Evolutionary conservation across 768 basidiomycete species (phyloP).

Genomic region (Porphyrellus cyaneotinctus): DNA sequence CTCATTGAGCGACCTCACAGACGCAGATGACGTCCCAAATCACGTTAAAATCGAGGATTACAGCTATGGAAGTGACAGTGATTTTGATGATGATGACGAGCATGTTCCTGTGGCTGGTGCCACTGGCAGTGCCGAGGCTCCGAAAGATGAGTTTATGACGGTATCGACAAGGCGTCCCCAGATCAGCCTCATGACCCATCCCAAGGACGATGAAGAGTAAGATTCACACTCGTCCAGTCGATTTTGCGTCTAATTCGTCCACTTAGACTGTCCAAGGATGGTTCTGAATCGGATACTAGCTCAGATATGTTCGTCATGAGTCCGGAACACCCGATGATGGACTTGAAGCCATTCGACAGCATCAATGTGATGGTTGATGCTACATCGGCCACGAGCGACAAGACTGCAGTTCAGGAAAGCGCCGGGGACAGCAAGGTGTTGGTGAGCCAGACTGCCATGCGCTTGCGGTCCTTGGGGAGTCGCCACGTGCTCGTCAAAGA

Average conservation of each 20-base stretch:
- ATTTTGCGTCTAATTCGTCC: not conserved
- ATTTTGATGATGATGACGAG: conserved; percentile 29
- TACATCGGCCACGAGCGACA: not conserved
- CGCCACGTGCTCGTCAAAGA: conserved; percentile 26
- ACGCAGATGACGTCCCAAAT: conserved; percentile 8
- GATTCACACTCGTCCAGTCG: not conserved
- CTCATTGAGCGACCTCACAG: conserved; percentile 6
- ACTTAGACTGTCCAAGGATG: conserved; percentile 12
- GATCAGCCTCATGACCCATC: not conserved
- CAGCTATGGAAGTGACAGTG: conserved; percentile 34
- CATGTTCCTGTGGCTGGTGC: not conserved
- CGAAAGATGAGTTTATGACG: not conserved
- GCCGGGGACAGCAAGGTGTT: not conserved
- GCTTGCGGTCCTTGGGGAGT: conserved; percentile 9
- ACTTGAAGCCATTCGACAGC: not conserved
- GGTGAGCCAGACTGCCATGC: not conserved
- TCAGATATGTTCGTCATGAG: conserved; percentile 22
- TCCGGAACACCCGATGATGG: conserved; percentile 3
- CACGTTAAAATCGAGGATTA: conserved; percentile 19
- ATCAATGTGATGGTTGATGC: not conserved
- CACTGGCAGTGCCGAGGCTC: not conserved
- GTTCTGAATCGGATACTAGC: conserved; percentile 6
- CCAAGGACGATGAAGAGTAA: conserved; percentile 12
- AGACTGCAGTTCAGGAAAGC: not conserved
- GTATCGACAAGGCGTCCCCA: not conserved